These are phyloP conservation scores for Phytophthora palmivora DNA, from an alignment of 352 stramenopile species.

Conservation along the genomic window DNA sequence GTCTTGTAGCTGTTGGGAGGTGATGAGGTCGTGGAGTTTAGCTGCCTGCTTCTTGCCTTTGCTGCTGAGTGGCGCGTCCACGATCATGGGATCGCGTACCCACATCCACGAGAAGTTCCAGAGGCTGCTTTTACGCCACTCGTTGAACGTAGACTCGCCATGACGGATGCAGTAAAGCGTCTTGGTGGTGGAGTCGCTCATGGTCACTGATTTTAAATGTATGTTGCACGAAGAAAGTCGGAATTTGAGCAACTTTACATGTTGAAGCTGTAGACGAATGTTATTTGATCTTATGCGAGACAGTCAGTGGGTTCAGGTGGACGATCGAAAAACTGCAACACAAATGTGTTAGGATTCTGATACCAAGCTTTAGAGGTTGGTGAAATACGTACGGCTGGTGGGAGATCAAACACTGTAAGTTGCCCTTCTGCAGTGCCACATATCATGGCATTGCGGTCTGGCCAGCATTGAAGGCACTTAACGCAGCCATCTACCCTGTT, in stretches of 20 bases:
- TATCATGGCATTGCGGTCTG: constrained; percentile 32
- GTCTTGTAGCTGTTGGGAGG: constrained; percentile 50
- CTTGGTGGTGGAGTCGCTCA: constrained; percentile 45
- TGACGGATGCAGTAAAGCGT: constrained; percentile 89
- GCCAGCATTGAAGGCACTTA: constrained; percentile 47
- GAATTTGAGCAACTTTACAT: no score
- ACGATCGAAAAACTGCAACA: constrained; percentile 25
- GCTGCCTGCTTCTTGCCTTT: constrained; percentile 72
- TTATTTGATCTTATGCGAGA: neutral
- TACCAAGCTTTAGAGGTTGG: no score
- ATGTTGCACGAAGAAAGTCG: no score
- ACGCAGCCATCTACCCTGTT: constrained; percentile 38
- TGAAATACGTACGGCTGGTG: neutral
- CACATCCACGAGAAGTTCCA: constrained; percentile 88
- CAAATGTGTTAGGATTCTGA: constrained; percentile 3
- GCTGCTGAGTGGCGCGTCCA: constrained; percentile 76
- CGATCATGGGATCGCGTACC: constrained; percentile 86
- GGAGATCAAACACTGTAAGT: constrained; percentile 39
- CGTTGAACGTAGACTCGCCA: constrained; percentile 89
- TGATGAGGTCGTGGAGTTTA: constrained; percentile 54
- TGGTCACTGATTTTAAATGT: neutral
- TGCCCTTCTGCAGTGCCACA: constrained; percentile 44
- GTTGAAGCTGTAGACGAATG: neutral
- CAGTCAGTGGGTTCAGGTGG: constrained; percentile 14
- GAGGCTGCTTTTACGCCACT: constrained; percentile 83